A percentile compares a stretch with the other conserved stretches of the same genome.
Evolutionary conservation across 345 rosid genomes (phyloP).

Genomic region (Boechera stricta): DNA sequence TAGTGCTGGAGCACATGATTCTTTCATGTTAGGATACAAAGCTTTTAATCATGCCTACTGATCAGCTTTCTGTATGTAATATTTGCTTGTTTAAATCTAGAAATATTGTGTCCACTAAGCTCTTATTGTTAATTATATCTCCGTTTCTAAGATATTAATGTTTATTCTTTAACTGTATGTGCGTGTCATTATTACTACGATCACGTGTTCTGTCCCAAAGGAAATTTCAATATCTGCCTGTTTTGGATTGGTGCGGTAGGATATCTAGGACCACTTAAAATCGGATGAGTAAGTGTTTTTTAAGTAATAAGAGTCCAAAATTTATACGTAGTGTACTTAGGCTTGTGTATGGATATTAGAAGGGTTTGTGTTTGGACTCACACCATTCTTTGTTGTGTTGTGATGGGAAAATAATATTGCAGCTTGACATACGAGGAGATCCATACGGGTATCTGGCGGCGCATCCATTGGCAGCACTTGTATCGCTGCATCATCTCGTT

Average conservation of each 20-base stretch:
- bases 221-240: not conserved
- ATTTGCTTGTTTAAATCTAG: not conserved
- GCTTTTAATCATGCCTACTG: not conserved
- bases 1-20: slow-evolving; percentile 39
- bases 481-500: slow-evolving; percentile 80
- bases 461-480: slow-evolving; percentile 73
- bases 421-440: slow-evolving; percentile 81
- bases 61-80: slow-evolving; percentile 1
- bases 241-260: not conserved
- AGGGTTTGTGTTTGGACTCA: slow-evolving; percentile 15
- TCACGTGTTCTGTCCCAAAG: slow-evolving; percentile 35
- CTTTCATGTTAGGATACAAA: slow-evolving; percentile 34
- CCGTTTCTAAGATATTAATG: slow-evolving; percentile 14
- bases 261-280: not conserved
- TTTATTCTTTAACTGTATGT: slow-evolving; percentile 10
- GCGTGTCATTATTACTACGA: slow-evolving; percentile 31
- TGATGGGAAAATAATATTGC: slow-evolving; percentile 23
- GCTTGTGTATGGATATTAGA: not conserved
- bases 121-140: slow-evolving; percentile 25
- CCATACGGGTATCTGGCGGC: slow-evolving; percentile 79
- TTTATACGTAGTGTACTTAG: not conserved
- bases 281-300: not conserved
- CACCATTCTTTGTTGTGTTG: slow-evolving; percentile 8
- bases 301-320: not conserved
- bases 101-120: not conserved